These are phyloP conservation scores for Aciculoconidium aculeatum DNA, from an alignment of 805 yeast genomes.

Conservation along the genomic window DNA sequence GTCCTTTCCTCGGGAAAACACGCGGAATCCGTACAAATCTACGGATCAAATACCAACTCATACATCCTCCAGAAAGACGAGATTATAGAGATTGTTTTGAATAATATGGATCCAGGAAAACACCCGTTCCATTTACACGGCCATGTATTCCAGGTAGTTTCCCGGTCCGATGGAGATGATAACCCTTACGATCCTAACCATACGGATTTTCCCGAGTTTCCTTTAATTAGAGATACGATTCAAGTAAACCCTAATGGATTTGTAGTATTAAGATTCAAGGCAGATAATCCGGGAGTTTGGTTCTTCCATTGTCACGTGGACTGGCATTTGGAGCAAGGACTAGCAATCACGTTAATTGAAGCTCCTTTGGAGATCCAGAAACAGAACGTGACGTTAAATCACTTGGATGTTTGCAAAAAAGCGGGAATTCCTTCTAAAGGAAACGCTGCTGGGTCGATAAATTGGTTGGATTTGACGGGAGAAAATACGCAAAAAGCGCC, in stretches of 20 bases:
- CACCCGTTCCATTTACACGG: constrained; percentile 82
- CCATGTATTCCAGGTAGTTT: constrained; percentile 59
- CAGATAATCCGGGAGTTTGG: constrained; percentile 93
- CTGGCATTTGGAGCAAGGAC: constrained; percentile 80
- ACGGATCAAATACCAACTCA: constrained; percentile 66
- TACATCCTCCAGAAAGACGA: constrained; percentile 55
- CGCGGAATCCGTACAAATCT: constrained; percentile 55
- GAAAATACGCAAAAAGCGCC: constrained; percentile 56
- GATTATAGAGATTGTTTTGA: constrained; percentile 68
- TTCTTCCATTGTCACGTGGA: constrained; percentile 89
- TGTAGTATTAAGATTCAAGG: constrained; percentile 63
- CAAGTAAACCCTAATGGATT: constrained; percentile 63
- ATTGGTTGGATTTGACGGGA: constrained; percentile 52
- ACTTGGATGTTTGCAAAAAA: constrained; percentile 42
- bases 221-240: constrained; percentile 66
- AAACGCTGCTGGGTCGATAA: constrained; percentile 58
- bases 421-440: constrained; percentile 47
- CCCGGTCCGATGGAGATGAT: constrained; percentile 50
- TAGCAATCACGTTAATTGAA: constrained; percentile 66
- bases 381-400: constrained; percentile 39
- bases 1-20: constrained; percentile 49
- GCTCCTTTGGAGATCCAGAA: constrained; percentile 52
- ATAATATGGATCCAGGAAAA: constrained; percentile 74
- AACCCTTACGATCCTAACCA: constrained; percentile 49
- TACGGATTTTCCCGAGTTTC: constrained; percentile 48